A percentile compares a stretch with the other conserved stretches of the same genome.
phyloP scores from a whole-genome alignment of 1,139 yeast species.

The Yamadazyma mexicana region DNA sequence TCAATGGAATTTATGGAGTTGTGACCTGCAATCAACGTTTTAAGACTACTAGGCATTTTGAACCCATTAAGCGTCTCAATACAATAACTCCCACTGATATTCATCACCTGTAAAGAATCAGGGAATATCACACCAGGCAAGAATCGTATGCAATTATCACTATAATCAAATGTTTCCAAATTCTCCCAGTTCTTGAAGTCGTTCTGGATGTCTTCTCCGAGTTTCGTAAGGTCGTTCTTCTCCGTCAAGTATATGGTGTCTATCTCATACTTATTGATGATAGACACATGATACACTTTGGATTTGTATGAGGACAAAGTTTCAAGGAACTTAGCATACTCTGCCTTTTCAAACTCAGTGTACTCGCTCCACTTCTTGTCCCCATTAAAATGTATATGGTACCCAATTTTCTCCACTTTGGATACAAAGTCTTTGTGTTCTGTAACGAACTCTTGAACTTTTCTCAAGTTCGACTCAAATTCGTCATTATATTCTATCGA shows the following conservation, averaged over 20 bases:
- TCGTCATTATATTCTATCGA: constrained; percentile 36
- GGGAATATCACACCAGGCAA: constrained; percentile 45
- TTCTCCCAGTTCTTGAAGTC: constrained; percentile 40
- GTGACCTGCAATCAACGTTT: constrained; percentile 32
- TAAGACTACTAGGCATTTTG: constrained; percentile 38
- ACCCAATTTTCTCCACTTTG: constrained; percentile 27
- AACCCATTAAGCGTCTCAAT: constrained; percentile 44
- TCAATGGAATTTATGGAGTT: constrained; percentile 40
- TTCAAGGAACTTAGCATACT: constrained; percentile 27
- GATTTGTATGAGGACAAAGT: constrained; percentile 25
- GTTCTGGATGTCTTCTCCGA: constrained; percentile 41
- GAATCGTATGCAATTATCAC: constrained; percentile 38
- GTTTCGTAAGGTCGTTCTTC: constrained; percentile 29
- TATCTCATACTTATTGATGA: constrained; percentile 39
- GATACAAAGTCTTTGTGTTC: constrained; percentile 19
- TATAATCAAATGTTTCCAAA: constrained; percentile 37
- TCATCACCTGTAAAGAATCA: constrained; percentile 36
- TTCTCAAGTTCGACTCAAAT: constrained; percentile 25
- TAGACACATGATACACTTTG: constrained; percentile 40
- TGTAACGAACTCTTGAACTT: constrained; percentile 24
- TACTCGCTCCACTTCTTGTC: constrained; percentile 37
- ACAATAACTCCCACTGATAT: constrained; percentile 43
- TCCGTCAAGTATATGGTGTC: constrained; percentile 38
- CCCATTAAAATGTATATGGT: constrained; percentile 37
- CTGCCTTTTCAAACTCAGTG: constrained; percentile 23